These are phyloP conservation scores for Haematococcus lacustris DNA, from an alignment of 139 green algal species.

Conservation along the genomic window DNA sequence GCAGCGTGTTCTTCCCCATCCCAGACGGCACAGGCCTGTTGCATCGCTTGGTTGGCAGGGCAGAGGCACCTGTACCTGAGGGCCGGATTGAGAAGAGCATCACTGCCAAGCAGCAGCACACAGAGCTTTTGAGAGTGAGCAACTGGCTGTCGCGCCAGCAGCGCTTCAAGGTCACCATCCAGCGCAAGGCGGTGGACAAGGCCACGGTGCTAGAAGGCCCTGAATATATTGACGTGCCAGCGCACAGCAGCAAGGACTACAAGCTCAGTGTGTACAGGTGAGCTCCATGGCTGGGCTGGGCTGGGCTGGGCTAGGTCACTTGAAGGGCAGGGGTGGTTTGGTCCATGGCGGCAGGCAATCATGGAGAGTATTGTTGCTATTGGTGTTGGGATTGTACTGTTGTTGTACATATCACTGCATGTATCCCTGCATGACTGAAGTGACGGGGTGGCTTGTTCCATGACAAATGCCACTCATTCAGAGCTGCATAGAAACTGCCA, in stretches of 20 bases:
- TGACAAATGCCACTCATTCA: too few species aligned
- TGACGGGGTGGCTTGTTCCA: too few species aligned
- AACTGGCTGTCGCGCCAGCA: conserved; percentile 75
- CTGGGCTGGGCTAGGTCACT: too few species aligned
- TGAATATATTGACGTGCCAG: conserved; percentile 61
- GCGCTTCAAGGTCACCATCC: conserved; percentile 47
- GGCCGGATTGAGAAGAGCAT: conserved; percentile 35
- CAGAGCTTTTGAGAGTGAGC: conserved; percentile 47
- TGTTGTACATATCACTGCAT: too few species aligned
- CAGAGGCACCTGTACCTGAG: conserved; percentile 35
- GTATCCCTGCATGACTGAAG: too few species aligned
- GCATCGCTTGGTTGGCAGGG: conserved; percentile 39
- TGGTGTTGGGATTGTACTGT: too few species aligned
- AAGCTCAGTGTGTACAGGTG: conserved; percentile 47
- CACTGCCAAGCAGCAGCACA: conserved; percentile 46
- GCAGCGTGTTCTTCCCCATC: conserved; percentile 74
- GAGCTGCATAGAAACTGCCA: too few species aligned
- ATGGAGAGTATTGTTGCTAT: too few species aligned
- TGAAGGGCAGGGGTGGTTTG: too few species aligned
- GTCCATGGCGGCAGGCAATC: too few species aligned
- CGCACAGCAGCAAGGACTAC: conserved; percentile 49
- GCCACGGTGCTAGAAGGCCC: conserved; percentile 41
- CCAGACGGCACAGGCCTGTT: conserved; percentile 67
- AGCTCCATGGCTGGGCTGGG: too few species aligned
- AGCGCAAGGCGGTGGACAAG: conserved; percentile 14